Evolutionary conservation across 2,329 filamentous ascomycete species (phyloP).

Genomic region (Calonectria pteridis): DNA sequence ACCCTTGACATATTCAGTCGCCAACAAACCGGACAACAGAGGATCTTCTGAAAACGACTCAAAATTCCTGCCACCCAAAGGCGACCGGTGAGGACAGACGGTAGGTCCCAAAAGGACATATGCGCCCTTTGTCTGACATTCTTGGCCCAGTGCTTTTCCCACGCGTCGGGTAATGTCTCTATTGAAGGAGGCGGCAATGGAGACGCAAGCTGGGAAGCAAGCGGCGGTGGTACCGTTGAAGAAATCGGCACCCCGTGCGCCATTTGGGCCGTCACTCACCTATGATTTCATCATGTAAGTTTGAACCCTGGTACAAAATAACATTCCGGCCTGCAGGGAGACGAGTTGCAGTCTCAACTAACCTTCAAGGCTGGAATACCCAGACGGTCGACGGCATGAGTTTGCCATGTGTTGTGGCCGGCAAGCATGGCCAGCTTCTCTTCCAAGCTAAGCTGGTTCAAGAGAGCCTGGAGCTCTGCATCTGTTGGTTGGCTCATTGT

Average conservation of each 20-base stretch:
- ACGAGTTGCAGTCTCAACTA: background rate
- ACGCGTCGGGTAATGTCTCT: slow-evolving; percentile 37
- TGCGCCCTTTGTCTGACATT: slow-evolving; percentile 60
- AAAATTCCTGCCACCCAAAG: slow-evolving; percentile 57
- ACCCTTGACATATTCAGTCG: slow-evolving; percentile 47
- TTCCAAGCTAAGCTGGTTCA: background rate
- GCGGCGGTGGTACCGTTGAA: slow-evolving; percentile 30
- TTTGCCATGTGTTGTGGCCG: background rate
- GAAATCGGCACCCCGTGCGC: slow-evolving; percentile 30
- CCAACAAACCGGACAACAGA: slow-evolving; percentile 42
- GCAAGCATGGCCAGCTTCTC: background rate
- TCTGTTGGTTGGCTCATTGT: background rate
- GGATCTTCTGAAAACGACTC: slow-evolving; percentile 72
- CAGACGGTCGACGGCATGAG: background rate
- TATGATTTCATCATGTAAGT: background rate
- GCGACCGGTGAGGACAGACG: slow-evolving; percentile 70
- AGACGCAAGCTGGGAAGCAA: slow-evolving; percentile 47
- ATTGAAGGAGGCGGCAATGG: slow-evolving; percentile 48
- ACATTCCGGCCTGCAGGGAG: background rate
- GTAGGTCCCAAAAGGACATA: slow-evolving; percentile 72
- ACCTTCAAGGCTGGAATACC: background rate
- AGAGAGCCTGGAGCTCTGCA: background rate
- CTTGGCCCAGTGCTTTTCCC: slow-evolving; percentile 26
- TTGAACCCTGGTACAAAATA: background rate
- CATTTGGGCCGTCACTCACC: slow-evolving; percentile 31